Percentiles rank a stretch among this genome's conserved stretches.
Evolutionary conservation across 495 filamentous ascomycete genomes (phyloP).

Genomic region (Filosporella fistucella): DNA sequence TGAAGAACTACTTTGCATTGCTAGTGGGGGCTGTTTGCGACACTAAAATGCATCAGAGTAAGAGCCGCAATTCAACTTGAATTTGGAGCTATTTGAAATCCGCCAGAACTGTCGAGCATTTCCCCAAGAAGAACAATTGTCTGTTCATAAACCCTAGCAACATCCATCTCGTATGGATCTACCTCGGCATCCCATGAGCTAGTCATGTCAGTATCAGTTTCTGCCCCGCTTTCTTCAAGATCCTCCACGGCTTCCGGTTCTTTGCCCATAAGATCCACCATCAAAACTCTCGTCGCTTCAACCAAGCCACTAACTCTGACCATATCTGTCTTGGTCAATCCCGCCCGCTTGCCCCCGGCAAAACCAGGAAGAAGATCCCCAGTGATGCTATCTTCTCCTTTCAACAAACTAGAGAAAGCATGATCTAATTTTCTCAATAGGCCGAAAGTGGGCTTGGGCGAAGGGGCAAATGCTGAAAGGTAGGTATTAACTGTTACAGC

Average conservation of each 20-base stretch:
- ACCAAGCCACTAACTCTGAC: conserved; percentile 76
- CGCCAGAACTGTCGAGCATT: conserved; percentile 7
- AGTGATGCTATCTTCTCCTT: conserved; percentile 61
- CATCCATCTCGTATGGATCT: conserved; percentile 49
- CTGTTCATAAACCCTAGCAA: conserved; percentile 71
- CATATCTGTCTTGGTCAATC: conserved; percentile 68
- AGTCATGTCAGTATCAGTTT: conserved; percentile 33
- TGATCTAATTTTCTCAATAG: conserved; percentile 73
- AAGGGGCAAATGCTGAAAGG: conserved; percentile 63
- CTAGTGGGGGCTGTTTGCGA: too few species aligned
- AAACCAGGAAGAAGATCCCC: conserved; percentile 64
- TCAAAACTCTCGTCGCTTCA: conserved; percentile 51
- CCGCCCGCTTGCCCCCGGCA: conserved; percentile 42
- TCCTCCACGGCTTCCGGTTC: conserved; percentile 17
- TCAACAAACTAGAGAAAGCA: conserved; percentile 67
- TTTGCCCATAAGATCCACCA: conserved; percentile 57
- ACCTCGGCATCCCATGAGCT: conserved; percentile 36
- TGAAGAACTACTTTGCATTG: too few species aligned
- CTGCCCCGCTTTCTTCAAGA: conserved; percentile 29
- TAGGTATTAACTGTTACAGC: conserved; percentile 63
- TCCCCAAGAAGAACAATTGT: conserved; percentile 60
- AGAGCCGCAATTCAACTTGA: too few species aligned
- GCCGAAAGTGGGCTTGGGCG: conserved; percentile 56
- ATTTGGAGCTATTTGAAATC: conserved; percentile 10
- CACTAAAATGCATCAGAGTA: too few species aligned